Evolutionary conservation across 805 yeast species (phyloP).

Genomic region (Sungouiella thailandica): DNA sequence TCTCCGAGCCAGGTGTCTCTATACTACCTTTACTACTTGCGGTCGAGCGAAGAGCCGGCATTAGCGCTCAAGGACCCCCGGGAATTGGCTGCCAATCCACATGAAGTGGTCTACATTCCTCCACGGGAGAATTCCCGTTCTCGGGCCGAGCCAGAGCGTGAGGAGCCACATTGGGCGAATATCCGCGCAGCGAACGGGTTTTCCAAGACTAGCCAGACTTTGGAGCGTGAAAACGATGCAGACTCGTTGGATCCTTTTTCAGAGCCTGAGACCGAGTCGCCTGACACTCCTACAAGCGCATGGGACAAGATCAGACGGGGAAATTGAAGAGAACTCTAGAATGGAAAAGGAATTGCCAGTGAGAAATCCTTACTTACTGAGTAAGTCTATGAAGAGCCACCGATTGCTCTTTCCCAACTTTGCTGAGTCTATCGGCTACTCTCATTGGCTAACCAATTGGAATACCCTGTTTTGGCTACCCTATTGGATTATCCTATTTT

Average conservation of each 20-base stretch:
- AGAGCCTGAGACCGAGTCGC: no score
- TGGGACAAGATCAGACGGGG: constrained; percentile 14
- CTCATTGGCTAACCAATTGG: no score
- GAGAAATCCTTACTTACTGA: no score
- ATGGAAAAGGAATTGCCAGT: no score
- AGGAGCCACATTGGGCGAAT: constrained; percentile 31
- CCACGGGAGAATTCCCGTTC: constrained; percentile 4
- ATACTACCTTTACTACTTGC: constrained; percentile 47
- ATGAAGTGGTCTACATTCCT: constrained; percentile 27
- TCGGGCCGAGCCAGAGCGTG: constrained; percentile 8
- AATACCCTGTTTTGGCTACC: no score
- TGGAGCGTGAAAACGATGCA: no score
- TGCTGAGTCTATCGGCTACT: no score
- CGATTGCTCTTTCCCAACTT: no score
- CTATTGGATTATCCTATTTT: no score
- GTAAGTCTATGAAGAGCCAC: no score
- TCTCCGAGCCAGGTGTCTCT: constrained; percentile 29
- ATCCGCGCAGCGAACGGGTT: constrained; percentile 29
- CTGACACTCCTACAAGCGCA: constrained; percentile 6
- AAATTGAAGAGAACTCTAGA: no score
- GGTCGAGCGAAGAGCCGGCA: constrained; percentile 47
- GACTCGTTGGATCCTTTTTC: neutral
- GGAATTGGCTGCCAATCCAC: constrained; percentile 22
- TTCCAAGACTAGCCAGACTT: constrained; percentile 1
- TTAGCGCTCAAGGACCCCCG: constrained; percentile 55